Base-by-base conservation (phyloP, 352 stramenopile species). In the Phytophthora fragariae region DNA sequence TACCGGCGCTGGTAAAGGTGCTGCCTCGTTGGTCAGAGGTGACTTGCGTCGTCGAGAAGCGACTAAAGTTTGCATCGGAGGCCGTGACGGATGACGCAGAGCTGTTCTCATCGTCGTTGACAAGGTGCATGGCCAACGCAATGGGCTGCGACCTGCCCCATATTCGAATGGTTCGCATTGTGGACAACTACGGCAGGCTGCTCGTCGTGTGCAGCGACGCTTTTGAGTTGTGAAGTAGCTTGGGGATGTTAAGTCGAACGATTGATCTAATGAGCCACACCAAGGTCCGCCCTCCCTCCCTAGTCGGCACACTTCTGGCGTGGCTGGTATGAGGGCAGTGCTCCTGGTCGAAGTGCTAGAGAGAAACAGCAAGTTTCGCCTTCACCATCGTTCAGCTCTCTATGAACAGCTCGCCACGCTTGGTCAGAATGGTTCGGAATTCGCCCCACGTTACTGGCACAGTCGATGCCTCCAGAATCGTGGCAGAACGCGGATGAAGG, bases 271-370 rank as follows among this genome's bases (percentile, higher is more conserved):
- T 53, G 47, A n/a, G 14, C 47, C n/a, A 19, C 14, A 57, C 21
- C 46, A 50, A 50, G 29, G 54, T 46, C 54, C 54, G 14, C 54
- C 54, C 47, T 53, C 12, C 37, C 12, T 44, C 27, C 27, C 44
- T 35, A 58, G 53, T 21, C 9, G 53, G 53, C 53, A 58, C 15
- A 27, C 27, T 29, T 27, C 21, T 58, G 21, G 54, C 54, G 54
- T 60, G 17, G 54, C 54, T 60, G 54, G 54, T 60, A 60, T 60
- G 54, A 33, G 54, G 54, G 47, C 54, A 60, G 54, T 44, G n/a
- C n/a, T 31, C 54, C 54, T 29, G 31, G 54, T 21, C 54, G 15
- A 8, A 3, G 50, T 29, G 54, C 21, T 44, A 60, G 31, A 60
- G 54, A 15, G 31, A 46, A 60, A 31, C 31, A 14, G 17, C 54